Evolutionary conservation across 108 stramenopile species (phyloP).

Genomic region (Nitzschia sp.): DNA sequence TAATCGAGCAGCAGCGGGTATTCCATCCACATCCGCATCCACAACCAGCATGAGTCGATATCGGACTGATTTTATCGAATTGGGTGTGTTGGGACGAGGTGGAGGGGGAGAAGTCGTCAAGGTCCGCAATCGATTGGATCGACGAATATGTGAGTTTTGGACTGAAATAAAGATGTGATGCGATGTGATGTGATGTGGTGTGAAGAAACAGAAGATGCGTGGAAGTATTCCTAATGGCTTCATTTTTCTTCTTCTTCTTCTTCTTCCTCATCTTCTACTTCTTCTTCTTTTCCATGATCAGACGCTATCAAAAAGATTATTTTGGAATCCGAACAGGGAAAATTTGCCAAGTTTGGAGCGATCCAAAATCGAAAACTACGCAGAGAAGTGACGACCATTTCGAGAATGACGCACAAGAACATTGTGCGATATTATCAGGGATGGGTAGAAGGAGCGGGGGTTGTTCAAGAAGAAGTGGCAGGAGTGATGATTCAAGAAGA

Average conservation of each 20-base stretch:
- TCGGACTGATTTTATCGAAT: slow-evolving; percentile 78
- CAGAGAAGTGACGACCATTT: slow-evolving; percentile 84
- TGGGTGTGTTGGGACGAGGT: slow-evolving; percentile 73
- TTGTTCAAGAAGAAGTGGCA: slow-evolving; percentile 8
- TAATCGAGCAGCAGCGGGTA: too few relatives aligned
- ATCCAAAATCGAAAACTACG: slow-evolving; percentile 75
- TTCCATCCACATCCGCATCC: too few relatives aligned
- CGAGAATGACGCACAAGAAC: slow-evolving; percentile 80
- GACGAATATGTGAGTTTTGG: slow-evolving; percentile 51
- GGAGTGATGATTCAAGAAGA: slow-evolving; percentile 17
- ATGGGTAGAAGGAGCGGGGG: slow-evolving; percentile 55
- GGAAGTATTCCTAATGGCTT: too few relatives aligned
- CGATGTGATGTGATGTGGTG: background rate
- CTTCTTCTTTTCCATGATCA: too few relatives aligned
- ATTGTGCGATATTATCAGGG: slow-evolving; percentile 85
- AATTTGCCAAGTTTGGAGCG: slow-evolving; percentile 41
- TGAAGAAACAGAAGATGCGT: too few relatives aligned
- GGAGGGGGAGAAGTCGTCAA: slow-evolving; percentile 87
- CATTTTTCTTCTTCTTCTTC: too few relatives aligned
- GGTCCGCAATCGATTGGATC: slow-evolving; percentile 78
- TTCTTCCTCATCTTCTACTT: too few relatives aligned
- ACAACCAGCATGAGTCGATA: too few relatives aligned
- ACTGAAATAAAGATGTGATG: background rate
- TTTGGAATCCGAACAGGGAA: slow-evolving; percentile 59
- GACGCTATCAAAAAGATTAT: slow-evolving; percentile 77